Percentiles rank a stretch among this genome's conserved stretches.
Evolutionary conservation across 768 basidiomycete genomes (phyloP).

Genomic region (Lanmaoa pseudosensibilis): DNA sequence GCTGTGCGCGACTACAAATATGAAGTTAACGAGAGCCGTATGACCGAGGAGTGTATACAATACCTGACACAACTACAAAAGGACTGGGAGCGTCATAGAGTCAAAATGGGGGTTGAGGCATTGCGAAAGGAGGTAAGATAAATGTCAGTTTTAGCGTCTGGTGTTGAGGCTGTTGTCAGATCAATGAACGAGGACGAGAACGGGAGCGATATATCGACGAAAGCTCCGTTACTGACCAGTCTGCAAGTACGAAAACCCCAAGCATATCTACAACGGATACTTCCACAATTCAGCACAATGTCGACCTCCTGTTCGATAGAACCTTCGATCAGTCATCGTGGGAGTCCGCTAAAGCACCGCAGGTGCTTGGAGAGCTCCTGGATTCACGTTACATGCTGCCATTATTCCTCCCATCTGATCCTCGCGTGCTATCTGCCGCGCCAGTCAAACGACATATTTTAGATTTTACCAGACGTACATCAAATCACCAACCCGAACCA

Average conservation of each 20-base stretch:
- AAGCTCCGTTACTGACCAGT: slow-evolving; percentile 40
- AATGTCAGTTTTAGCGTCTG: neutral
- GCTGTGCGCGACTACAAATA: slow-evolving; percentile 92
- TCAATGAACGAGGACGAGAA: slow-evolving; percentile 66
- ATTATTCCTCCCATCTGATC: slow-evolving; percentile 78
- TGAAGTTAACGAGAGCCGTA: slow-evolving; percentile 87
- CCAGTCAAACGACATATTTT: slow-evolving; percentile 45
- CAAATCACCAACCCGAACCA: slow-evolving; percentile 28
- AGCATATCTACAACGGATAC: slow-evolving; percentile 36
- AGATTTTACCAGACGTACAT: slow-evolving; percentile 15
- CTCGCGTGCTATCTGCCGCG: slow-evolving; percentile 70
- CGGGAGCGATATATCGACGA: slow-evolving; percentile 37
- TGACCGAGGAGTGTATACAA: slow-evolving; percentile 94
- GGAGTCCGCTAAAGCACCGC: slow-evolving; percentile 76
- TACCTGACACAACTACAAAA: slow-evolving; percentile 94
- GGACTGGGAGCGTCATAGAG: slow-evolving; percentile 93
- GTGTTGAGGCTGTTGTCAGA: slow-evolving; percentile 39
- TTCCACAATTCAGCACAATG: slow-evolving; percentile 48
- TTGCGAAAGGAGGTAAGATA: slow-evolving; percentile 72
- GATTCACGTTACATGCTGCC: slow-evolving; percentile 95
- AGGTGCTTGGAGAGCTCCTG: slow-evolving; percentile 84
- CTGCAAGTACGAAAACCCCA: slow-evolving; percentile 31
- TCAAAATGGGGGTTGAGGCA: slow-evolving; percentile 83
- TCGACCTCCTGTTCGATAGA: slow-evolving; percentile 82
- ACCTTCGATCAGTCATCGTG: slow-evolving; percentile 64